Percentiles rank a stretch among this genome's conserved stretches.
Evolutionary conservation across 345 rosid species (phyloP).

Genomic region (Eutrema heterophyllum): DNA sequence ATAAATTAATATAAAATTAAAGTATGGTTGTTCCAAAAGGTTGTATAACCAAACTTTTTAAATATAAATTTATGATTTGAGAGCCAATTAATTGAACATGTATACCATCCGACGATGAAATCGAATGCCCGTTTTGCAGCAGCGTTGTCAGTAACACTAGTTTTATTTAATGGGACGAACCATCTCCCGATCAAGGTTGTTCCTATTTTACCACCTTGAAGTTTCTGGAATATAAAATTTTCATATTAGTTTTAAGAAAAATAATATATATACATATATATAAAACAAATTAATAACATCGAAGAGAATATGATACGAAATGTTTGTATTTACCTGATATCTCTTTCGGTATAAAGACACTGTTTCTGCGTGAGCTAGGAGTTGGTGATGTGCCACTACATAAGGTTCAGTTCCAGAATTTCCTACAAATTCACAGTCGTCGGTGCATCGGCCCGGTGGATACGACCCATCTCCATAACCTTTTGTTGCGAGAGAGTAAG

Average conservation of each 20-base stretch:
- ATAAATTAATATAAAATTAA: no score
- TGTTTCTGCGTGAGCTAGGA: conserved; percentile 40
- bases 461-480: not conserved
- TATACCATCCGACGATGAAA: no score
- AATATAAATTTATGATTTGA: no score
- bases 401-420: conserved; percentile 46
- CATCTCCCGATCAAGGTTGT: conserved; percentile 18
- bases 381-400: conserved; percentile 34
- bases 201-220: conserved; percentile 21
- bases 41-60: no score
- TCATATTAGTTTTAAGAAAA: no score
- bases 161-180: not conserved
- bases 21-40: no score
- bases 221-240: not conserved
- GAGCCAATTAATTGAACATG: no score
- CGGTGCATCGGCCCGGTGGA: conserved; percentile 31
- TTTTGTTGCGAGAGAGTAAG: conserved; percentile 1
- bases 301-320: no score
- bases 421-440: conserved; percentile 18
- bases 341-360: conserved; percentile 23
- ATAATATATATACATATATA: no score
- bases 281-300: no score
- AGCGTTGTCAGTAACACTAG: no score
- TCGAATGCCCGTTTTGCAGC: no score
- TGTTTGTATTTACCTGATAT: conserved; percentile 4